Conservation (phyloP, 2,329 filamentous ascomycete species). For the Phialemonium atrogriseum region DNA sequence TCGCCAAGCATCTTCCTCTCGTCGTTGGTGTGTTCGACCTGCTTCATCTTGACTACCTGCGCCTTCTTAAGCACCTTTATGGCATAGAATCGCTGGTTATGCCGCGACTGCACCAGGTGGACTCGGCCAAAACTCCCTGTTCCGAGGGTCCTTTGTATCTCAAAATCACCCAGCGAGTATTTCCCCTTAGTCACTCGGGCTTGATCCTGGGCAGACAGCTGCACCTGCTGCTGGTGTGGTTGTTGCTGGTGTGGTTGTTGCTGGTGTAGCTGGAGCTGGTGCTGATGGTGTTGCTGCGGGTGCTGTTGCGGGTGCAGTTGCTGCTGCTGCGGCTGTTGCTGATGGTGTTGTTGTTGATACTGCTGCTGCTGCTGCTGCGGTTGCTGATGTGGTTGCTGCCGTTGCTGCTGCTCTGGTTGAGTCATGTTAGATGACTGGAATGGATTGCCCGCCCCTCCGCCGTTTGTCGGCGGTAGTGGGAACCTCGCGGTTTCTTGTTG, state of each 20-base stretch:
- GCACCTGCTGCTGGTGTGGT: conserved; percentile 10
- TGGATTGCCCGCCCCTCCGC: conserved; percentile 11
- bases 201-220: conserved; percentile 24
- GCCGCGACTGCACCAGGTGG: conserved; percentile 92
- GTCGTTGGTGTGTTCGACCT: conserved; percentile 98
- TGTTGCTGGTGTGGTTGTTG: conserved; percentile 8
- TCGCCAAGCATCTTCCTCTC: conserved; percentile 92
- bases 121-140: conserved; percentile 96
- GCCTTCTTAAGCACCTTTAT: conserved; percentile 98
- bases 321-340: conserved; percentile 11
- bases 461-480: conserved; percentile 17
- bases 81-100: conserved; percentile 97
- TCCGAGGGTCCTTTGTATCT: conserved; percentile 81
- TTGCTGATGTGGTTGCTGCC: conserved; percentile 11
- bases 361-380: conserved; percentile 13
- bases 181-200: conserved; percentile 84
- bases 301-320: conserved; percentile 13
- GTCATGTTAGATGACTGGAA: conserved; percentile 25
- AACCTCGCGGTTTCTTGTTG: conserved; percentile 15
- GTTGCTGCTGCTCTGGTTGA: conserved; percentile 22
- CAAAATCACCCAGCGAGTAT: conserved; percentile 88
- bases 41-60: conserved; percentile 99
- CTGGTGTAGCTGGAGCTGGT: conserved; percentile 18
- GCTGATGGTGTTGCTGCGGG: conserved; percentile 5
- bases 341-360: conserved; percentile 7